Evolutionary conservation across 2,329 filamentous ascomycete species (phyloP).

Genomic region (Trichoderma koningii): DNA sequence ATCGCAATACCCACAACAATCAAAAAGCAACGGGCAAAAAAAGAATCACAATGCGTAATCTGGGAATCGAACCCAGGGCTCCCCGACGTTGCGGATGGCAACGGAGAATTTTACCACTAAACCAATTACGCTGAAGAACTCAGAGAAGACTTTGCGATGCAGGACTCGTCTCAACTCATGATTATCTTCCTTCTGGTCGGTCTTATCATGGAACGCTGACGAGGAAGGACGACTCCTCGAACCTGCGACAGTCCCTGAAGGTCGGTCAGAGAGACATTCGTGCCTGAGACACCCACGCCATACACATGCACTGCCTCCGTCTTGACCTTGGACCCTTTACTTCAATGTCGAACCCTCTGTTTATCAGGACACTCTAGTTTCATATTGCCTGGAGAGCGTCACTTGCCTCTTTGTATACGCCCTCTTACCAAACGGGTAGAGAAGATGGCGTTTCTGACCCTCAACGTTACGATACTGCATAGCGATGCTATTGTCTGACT

Average conservation of each 20-base stretch:
- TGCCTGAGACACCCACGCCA: neutral
- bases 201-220: neutral
- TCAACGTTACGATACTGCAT: too few relatives aligned
- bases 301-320: neutral
- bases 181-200: neutral
- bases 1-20: too few relatives aligned
- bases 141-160: slow-evolving; percentile 68
- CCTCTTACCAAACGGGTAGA: too few relatives aligned
- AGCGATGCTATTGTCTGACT: too few relatives aligned
- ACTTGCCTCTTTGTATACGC: too few relatives aligned
- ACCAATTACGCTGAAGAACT: slow-evolving; percentile 42
- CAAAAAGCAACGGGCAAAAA: neutral
- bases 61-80: slow-evolving; percentile 41
- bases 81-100: slow-evolving; percentile 35
- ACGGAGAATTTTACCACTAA: slow-evolving; percentile 40
- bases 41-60: slow-evolving; percentile 34
- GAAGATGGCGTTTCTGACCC: too few relatives aligned
- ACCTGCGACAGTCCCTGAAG: neutral
- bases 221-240: neutral
- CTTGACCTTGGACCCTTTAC: neutral
- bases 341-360: too few relatives aligned
- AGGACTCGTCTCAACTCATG: slow-evolving; percentile 46
- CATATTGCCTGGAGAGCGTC: too few relatives aligned
- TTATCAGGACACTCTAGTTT: too few relatives aligned
- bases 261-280: neutral